A percentile compares a stretch with the other conserved stretches of the same genome.
Evolutionary conservation across 2,329 filamentous ascomycete species (phyloP).

Genomic region (Fonsecaea nubica): DNA sequence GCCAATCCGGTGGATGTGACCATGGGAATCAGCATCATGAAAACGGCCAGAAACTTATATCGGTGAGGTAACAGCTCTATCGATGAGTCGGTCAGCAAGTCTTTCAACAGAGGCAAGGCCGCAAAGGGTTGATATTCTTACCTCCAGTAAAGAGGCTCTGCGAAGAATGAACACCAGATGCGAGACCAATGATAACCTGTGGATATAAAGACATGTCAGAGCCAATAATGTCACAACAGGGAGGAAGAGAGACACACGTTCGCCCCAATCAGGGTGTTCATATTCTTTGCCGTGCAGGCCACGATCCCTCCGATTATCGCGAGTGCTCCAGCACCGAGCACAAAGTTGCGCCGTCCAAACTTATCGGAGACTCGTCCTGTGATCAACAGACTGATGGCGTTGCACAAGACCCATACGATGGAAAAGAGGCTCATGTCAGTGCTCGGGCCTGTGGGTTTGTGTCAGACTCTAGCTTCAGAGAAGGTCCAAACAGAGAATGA

Average conservation of each 20-base stretch:
- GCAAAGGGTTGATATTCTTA: no score
- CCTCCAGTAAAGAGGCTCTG: no score
- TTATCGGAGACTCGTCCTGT: slow-evolving; percentile 32
- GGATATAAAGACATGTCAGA: no score
- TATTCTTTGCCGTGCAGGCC: slow-evolving; percentile 43
- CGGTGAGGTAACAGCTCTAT: no score
- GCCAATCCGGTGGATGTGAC: no score
- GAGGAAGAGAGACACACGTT: slow-evolving; percentile 14
- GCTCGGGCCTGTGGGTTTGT: slow-evolving; percentile 14
- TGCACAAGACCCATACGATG: slow-evolving; percentile 28
- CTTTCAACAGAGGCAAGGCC: no score
- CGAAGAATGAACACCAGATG: slow-evolving; percentile 21
- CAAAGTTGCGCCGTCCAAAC: slow-evolving; percentile 29
- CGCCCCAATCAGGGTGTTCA: slow-evolving; percentile 44
- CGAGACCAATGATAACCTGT: not conserved
- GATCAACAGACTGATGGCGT: slow-evolving; percentile 24
- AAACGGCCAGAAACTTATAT: no score
- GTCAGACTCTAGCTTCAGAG: no score
- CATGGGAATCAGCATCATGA: no score
- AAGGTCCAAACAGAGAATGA: no score
- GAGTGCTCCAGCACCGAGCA: slow-evolving; percentile 13
- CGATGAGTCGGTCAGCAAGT: no score
- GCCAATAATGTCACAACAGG: no score
- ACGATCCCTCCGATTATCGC: slow-evolving; percentile 39
- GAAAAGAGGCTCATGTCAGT: slow-evolving; percentile 26